Evolutionary conservation across 2,329 filamentous ascomycete species (phyloP), one percentile per base, ranked within the genome.

Genomic region (Escovopsis sp.): DNA sequence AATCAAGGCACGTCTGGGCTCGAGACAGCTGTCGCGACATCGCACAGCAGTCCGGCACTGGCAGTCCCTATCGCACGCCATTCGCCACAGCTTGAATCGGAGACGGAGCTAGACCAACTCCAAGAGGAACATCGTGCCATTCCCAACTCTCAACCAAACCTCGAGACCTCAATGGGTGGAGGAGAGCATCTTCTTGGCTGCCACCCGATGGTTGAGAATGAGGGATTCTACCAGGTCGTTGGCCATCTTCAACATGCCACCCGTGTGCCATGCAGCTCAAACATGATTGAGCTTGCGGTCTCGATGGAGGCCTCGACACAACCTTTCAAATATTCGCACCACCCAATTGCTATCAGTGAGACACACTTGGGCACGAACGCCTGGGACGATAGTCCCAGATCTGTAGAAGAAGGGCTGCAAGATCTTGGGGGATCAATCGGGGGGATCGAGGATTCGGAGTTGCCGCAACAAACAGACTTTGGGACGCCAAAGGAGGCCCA

Each of bases 131-230:
- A 31, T 12, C 15, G 34, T 30, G 29, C 25, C 14, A 29, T 5
- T 31, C 20, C 25, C 24, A 35, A n/a, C 25, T 16, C 39, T 29
- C 12, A 15, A 14, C 35, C 39, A 20, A 35, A 35, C 6, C 14
- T 9, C 11, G 30, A 29, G 6, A 7, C 13, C 10, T 27, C 29
- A 24, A 42, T 45, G 43, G 40, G 37, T 25, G 40, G 43, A 37
- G 43, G 43, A 34, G 15, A 25, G 11, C 27, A 27, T 16, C 7
- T 25, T 12, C 41, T 41, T 8, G 14, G 8, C 24, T 35, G 34
- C 25, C 37, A 14, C 7, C 43, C 40, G 16, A 29, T 37, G 2
- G 20, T 10, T 13, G 14, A n/a, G 8, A 8, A 37, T 39, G 32
- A 32, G 14, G 14, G 40, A 4, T 15, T 32, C 6, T n/a, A 14